A percentile compares a stretch with the other conserved stretches of the same genome.
Conservation (phyloP, 768 basidiomycete species). For the Boletellus ananiceps region DNA sequence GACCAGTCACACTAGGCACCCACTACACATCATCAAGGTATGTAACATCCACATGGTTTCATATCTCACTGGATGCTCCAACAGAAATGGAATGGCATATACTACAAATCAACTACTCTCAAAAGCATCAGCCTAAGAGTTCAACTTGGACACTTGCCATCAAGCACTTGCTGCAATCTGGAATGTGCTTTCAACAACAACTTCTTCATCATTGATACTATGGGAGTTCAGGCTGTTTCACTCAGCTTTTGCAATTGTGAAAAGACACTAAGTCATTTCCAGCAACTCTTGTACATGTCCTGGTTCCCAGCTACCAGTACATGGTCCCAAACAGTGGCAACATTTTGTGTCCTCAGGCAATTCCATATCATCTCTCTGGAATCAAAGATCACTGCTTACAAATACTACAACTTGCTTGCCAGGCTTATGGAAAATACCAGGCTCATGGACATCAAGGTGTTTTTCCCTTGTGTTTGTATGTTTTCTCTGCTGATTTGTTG, state of each 20-base stretch:
- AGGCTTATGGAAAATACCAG: slow-evolving; percentile 25
- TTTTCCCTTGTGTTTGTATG: too few relatives aligned
- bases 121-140: not conserved
- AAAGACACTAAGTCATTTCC: not conserved
- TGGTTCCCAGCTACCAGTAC: not conserved
- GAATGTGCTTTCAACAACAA: not conserved
- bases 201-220: not conserved
- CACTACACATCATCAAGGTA: slow-evolving; percentile 6
- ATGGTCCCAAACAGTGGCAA: slow-evolving; percentile 7
- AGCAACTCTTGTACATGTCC: not conserved
- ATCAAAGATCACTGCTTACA: slow-evolving; percentile 28
- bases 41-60: not conserved
- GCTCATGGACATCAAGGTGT: slow-evolving; percentile 9
- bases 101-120: not conserved
- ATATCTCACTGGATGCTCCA: too few relatives aligned
- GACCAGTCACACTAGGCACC: not conserved
- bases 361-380: slow-evolving; percentile 9
- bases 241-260: not conserved
- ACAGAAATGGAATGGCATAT: not conserved
- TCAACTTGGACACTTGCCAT: not conserved
- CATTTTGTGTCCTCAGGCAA: not conserved
- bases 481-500: too few relatives aligned
- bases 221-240: not conserved
- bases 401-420: slow-evolving; percentile 29
- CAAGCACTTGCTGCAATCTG: not conserved